These are phyloP conservation scores for Dianthus caryophyllus DNA, from an alignment of 148 eudicot species.

Conservation along the genomic window DNA sequence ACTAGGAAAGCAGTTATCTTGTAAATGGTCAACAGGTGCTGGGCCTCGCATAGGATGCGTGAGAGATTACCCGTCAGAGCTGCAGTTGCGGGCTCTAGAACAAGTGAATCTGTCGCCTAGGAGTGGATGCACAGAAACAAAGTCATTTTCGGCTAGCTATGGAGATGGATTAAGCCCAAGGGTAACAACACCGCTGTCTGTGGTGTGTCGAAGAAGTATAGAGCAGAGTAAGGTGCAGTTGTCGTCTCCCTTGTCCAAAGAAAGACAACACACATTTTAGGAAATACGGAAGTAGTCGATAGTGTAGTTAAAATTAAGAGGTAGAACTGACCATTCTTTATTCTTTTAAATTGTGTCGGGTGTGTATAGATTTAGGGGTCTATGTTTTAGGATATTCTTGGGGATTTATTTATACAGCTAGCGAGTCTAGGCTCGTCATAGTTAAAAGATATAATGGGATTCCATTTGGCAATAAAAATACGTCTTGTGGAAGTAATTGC, in stretches of 20 bases:
- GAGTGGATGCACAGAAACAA: constrained; percentile 32
- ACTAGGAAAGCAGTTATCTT: constrained; percentile 74
- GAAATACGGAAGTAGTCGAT: neutral
- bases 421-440: neutral
- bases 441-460: neutral
- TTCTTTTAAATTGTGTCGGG: constrained; percentile 36
- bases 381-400: constrained; percentile 21
- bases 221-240: constrained; percentile 30
- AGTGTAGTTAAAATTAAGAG: constrained; percentile 16
- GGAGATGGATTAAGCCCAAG: constrained; percentile 18
- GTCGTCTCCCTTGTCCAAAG: constrained; percentile 37
- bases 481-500: too few relatives aligned
- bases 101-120: constrained; percentile 71
- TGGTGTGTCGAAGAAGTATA: constrained; percentile 25
- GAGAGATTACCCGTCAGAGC: constrained; percentile 77
- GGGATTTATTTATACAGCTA: constrained; percentile 6
- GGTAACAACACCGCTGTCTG: constrained; percentile 31
- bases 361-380: constrained; percentile 22
- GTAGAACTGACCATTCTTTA: constrained; percentile 31
- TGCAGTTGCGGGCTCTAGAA: constrained; percentile 70
- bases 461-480: too few relatives aligned
- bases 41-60: constrained; percentile 93
- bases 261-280: constrained; percentile 9
- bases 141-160: constrained; percentile 33
- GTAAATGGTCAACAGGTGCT: constrained; percentile 91